Evolutionary conservation across 345 rosid species (phyloP), one percentile per base, ranked within the genome.

Genomic region (Populus tremula): DNA sequence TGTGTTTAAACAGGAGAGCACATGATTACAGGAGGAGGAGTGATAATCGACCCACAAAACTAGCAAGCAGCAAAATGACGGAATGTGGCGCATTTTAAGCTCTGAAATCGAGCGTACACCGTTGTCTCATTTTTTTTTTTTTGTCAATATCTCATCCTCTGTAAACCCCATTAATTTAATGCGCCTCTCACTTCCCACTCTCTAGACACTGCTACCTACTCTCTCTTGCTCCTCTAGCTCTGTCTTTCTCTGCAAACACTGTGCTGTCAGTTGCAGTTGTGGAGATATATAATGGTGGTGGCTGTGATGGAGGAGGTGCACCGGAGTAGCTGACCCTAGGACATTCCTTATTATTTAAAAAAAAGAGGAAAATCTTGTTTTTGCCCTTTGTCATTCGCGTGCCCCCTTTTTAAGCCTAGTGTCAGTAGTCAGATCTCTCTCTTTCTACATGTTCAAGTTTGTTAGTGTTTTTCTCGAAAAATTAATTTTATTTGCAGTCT

Each of bases 51-150:
- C 0, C 6, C 12, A 1, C 17, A 13, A 49, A 12, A 75, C 45
- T 10, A 0, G 1, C 59, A 62, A 62, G 41, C 72, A 62, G 74
- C 79, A 70, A 75, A 16, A 74, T 38, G 70, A 53, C 59, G 39
- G 80, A 27, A 39, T 79, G 56, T n/a, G 84, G 84, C 83, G 84
- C 86, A 83, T 75, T 77, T 81, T 82, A 82, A 78, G 85, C 86
- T 75, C 85, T 77, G 82, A 79, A 80, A 83, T 73, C 83, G 72
- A 78, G 76, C 74, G 38, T 75, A 31, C 72, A 64, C 81, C 78
- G 33, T 29, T 50, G 9, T 6, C 64, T 35, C 21, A 18, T 25
- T 25, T 5, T 59, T 50, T 35, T 41, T 47, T 9, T 23, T 33
- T 66, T 76, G 27, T 45, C 70, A n/a, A 41, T 47, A 23, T 62